Percentiles rank a stretch among this genome's conserved stretches.
phyloP scores from a whole-genome alignment of 768 basidiomycete species.

The Lactarius sanguifluus region DNA sequence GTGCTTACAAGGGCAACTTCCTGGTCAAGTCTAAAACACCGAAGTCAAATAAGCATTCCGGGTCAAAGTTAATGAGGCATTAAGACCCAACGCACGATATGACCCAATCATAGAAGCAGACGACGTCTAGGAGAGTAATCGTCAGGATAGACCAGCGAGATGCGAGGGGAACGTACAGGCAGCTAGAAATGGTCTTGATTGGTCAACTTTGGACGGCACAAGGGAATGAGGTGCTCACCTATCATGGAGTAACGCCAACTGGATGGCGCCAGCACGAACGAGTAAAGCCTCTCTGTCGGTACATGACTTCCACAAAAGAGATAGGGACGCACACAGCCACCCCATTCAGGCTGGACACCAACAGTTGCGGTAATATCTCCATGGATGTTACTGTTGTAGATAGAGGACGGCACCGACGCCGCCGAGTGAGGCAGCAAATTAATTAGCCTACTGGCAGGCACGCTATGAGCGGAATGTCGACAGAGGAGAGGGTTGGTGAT shows the following conservation, averaged over 20 bases:
- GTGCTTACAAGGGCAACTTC: constrained; percentile 19
- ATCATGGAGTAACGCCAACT: constrained; percentile 25
- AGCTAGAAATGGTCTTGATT: not conserved
- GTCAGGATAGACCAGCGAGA: not conserved
- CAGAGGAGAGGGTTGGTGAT: not conserved
- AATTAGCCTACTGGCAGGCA: not conserved
- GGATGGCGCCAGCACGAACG: not conserved
- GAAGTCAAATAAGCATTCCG: not conserved
- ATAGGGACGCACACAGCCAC: not conserved
- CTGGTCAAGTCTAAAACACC: constrained; percentile 19
- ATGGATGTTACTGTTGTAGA: not conserved
- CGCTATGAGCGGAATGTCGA: not conserved
- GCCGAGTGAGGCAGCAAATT: not conserved
- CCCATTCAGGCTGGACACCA: not conserved
- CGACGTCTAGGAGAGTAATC: constrained; percentile 10
- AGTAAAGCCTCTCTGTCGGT: not conserved
- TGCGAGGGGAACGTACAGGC: constrained; percentile 8
- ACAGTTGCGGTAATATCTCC: not conserved
- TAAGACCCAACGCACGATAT: constrained; percentile 23
- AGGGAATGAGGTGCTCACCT: not conserved
- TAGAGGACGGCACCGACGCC: not conserved
- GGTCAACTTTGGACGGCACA: not conserved
- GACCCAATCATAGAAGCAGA: constrained; percentile 30
- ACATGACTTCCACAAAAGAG: not conserved
- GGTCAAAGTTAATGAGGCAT: not conserved